Evolutionary conservation across 2,329 filamentous ascomycete genomes (phyloP), one percentile per base, ranked within the genome.

Genomic region (Aspergillus aculeatinus): DNA sequence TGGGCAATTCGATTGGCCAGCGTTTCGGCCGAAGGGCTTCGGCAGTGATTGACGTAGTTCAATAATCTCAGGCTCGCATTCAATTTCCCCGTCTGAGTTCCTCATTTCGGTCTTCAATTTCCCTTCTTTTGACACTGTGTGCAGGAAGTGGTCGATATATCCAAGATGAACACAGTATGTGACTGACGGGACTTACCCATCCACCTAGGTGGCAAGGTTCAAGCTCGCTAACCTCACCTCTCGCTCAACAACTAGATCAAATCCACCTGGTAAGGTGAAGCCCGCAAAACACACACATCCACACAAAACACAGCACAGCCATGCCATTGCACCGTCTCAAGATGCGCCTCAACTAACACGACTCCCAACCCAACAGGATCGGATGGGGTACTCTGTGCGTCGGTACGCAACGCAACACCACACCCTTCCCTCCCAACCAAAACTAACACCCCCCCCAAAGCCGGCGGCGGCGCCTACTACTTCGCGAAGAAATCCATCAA

Each of bases 401-500:
- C 69, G 92, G 90, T 92, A 85, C 61, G 87, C 72, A 25, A 29
- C 27, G 7, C 7, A 29, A 9, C 7, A 29, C 27, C 27, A 5
- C 4, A 6, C 25, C 25, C 27, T 5, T 9, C 27, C 27, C 27
- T 29, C 27, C 27, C 27, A 29, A 29, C 9, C 27, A 31, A 21
- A 14, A 60, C 55, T 61, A 55, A 67, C 53, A 2, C 3, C 23
- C 25, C 53, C 51, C 2, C 14, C 92, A 35, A 35, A 92, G 92
- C 93, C 67, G 95, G 94, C 72, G 95, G 87, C 66, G 91, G 89
- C 64, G 92, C 94, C 71, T 99, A 98, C 83, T 92, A 91, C 81
- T 96, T 97, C 75, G 95, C 95, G 65, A 99, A 99, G 83, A 85
- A 87, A 73, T 89, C 88, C 76, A 96, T 99, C 84, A 96, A 97